Evolutionary conservation across 2,329 filamentous ascomycete genomes (phyloP).

Genomic region (Lachnellula willkommii): DNA sequence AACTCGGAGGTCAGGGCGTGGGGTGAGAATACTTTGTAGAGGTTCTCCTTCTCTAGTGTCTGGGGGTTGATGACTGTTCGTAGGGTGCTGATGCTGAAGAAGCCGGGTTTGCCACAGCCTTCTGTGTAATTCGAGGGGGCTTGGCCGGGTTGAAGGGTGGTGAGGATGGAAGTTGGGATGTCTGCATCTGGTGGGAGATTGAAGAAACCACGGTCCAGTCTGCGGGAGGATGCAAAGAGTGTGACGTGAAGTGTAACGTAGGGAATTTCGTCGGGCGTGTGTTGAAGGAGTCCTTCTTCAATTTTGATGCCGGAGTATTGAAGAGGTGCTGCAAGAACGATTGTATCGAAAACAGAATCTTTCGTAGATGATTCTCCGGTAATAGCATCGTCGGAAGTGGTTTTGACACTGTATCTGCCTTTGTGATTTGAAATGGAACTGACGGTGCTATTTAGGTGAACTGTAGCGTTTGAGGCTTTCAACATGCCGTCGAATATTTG

Average conservation of each 20-base stretch:
- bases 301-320: slow-evolving; percentile 70
- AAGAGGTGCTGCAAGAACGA: slow-evolving; percentile 77
- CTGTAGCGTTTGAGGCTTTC: slow-evolving; percentile 52
- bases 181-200: slow-evolving; percentile 50
- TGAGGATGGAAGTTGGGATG: slow-evolving; percentile 73
- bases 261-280: slow-evolving; percentile 68
- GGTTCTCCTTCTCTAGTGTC: slow-evolving; percentile 47
- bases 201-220: slow-evolving; percentile 70
- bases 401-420: slow-evolving; percentile 44
- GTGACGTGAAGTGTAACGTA: slow-evolving; percentile 88
- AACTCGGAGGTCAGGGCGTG: slow-evolving; percentile 48
- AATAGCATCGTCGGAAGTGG: slow-evolving; percentile 10
- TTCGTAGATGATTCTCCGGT: slow-evolving; percentile 5
- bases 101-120: slow-evolving; percentile 67
- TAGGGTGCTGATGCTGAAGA: slow-evolving; percentile 81
- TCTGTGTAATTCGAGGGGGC: slow-evolving; percentile 38
- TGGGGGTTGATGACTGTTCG: slow-evolving; percentile 56
- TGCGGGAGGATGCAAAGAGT: slow-evolving; percentile 72
- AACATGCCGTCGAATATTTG: slow-evolving; percentile 85
- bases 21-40: slow-evolving; percentile 63
- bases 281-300: slow-evolving; percentile 62
- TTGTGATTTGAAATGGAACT: slow-evolving; percentile 49
- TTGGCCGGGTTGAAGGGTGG: slow-evolving; percentile 65
- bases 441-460: slow-evolving; percentile 65
- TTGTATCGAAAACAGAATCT: slow-evolving; percentile 58